phyloP scores from a whole-genome alignment of 192 early-diverging fungal genomes.

The Backusella sp. region DNA sequence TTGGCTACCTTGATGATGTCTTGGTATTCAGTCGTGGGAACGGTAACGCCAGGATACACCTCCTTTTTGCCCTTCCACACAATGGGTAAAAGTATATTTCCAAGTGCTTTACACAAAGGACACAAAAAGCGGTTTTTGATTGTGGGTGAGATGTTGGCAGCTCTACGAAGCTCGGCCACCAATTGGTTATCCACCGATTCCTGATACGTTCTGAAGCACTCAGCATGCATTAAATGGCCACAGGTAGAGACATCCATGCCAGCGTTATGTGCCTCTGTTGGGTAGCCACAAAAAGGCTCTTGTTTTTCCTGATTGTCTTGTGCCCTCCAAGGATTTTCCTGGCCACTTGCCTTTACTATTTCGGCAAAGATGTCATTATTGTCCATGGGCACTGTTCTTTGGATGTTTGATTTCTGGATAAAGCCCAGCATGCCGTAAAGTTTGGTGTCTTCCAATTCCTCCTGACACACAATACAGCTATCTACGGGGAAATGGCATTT shows the following conservation, averaged over 20 bases:
- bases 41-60: slow-evolving; percentile 50
- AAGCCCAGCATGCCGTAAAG: slow-evolving; percentile 84
- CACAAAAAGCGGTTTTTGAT: slow-evolving; percentile 84
- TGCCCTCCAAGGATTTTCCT: background rate
- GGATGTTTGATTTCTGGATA: slow-evolving; percentile 74
- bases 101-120: slow-evolving; percentile 92
- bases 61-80: slow-evolving; percentile 66
- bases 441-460: slow-evolving; percentile 61
- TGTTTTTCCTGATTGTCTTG: background rate
- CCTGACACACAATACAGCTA: slow-evolving; percentile 96
- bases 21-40: background rate
- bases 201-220: slow-evolving; percentile 88
- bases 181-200: slow-evolving; percentile 65
- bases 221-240: slow-evolving; percentile 94
- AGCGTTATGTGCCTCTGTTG: slow-evolving; percentile 59
- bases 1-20: background rate
- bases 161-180: slow-evolving; percentile 35
- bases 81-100: slow-evolving; percentile 88
- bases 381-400: slow-evolving; percentile 69
- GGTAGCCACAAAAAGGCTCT: slow-evolving; percentile 48
- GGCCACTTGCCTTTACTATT: slow-evolving; percentile 25
- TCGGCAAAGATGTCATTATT: slow-evolving; percentile 53
- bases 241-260: slow-evolving; percentile 86
- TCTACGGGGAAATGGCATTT: slow-evolving; percentile 72
- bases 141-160: slow-evolving; percentile 10